Base-by-base conservation (phyloP, 2,329 filamentous ascomycete genomes). In the Elsinoe necatrix region DNA sequence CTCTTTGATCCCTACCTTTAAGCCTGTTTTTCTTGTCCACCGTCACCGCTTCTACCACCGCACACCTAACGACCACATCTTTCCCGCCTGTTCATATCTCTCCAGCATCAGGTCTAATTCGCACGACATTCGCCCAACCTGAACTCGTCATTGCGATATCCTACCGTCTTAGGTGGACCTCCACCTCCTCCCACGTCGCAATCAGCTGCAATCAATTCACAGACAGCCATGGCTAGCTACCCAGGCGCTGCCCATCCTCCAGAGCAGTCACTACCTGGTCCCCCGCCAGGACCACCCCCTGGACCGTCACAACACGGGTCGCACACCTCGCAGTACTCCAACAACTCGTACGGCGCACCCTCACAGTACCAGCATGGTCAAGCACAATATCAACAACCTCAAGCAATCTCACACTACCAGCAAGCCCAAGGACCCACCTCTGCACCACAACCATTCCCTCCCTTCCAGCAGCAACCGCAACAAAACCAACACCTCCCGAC, bases 61-160 rank as follows among this genome's bases (percentile, higher is more conserved):
- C 31, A 25, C 31, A 25, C 48, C 25, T 21, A 55, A 43, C 27
- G 6, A 29, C 34, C 20, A 43, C 35, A 42, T 29, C 51, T 29
- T 29, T 34, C 21, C 39, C 51, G 14, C 9, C 31, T 52, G 20
- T 11, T 11, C 31, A 18, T 35, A 18, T 12, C 9, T 21, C 27
- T 37, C 31, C 21, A 5, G 21, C 20, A 8, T 39, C 35, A 25
- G 9, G 31, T 31, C 29, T 16, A n/a, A 8, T 1, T 52, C 25
- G n/a, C 29, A 18, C 29, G 16, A 34, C 27, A 52, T n/a, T 18
- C 20, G 54, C 54, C 54, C 54, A 48, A 21, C 54, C 54, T 56
- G 54, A 56, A 56, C 39, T 56, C 54, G 54, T 56, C 54, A 56
- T 56, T 56, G 54, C 54, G 54, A 16, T 23, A 56, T 35, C 54